Evolutionary conservation across 129 eudicot species (phyloP).

Genomic region (sunflower (Helianthus annuus)): HanXRQr2.0-SUNRISE NC_035433.2:110972725-110973224

Average conservation of each 20-base stretch:
- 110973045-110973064: neutral
- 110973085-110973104: neutral
- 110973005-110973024: neutral
- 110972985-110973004: neutral
- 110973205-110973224: neutral
- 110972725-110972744: neutral
- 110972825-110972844: neutral
- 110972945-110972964: neutral
- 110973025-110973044: neutral
- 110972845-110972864: neutral
- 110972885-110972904: neutral
- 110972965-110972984: neutral
- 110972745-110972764: neutral
- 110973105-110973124: neutral
- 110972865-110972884: neutral
- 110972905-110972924: neutral
- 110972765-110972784: neutral
- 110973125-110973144: neutral
- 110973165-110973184: neutral
- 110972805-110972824: neutral
- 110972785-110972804: neutral
- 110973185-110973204: neutral
- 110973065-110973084: neutral
- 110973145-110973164: neutral
- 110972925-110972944: neutral